These are phyloP conservation scores for Desmodesmus armatus DNA, from an alignment of 139 green algal genomes.

Conservation along the genomic window DNA sequence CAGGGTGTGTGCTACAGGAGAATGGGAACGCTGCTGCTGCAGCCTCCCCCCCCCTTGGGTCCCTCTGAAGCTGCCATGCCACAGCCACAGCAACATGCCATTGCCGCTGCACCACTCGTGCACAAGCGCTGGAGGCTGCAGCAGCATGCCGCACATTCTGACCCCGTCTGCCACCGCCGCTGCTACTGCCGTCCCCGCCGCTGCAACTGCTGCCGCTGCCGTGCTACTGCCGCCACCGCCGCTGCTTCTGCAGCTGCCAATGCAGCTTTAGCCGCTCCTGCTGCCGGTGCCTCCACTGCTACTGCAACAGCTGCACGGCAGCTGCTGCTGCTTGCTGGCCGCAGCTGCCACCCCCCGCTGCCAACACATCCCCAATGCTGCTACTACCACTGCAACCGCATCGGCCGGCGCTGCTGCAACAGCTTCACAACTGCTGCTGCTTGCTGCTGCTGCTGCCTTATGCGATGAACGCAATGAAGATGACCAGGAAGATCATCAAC, in stretches of 20 bases:
- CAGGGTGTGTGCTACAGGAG: too few species aligned
- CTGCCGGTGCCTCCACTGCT: neutral
- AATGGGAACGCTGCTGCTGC: conserved; percentile 4
- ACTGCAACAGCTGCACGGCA: conserved; percentile 48
- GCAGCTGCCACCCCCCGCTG: neutral
- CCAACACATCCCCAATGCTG: neutral
- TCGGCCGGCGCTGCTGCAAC: neutral
- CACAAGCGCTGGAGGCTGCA: neutral
- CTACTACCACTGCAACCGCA: neutral
- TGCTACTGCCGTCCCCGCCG: neutral
- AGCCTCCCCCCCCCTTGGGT: neutral
- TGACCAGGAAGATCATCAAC: conserved; percentile 60
- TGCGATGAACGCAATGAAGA: conserved; percentile 70
- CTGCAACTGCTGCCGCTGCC: conserved; percentile 31
- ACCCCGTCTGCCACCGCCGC: neutral
- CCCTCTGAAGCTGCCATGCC: neutral
- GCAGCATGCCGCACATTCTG: too few species aligned
- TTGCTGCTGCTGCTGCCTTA: conserved; percentile 18
- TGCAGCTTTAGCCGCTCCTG: neutral
- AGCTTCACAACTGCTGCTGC: neutral
- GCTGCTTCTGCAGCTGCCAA: neutral
- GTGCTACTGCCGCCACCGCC: neutral
- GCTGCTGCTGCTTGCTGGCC: conserved; percentile 29
- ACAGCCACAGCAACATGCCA: conserved; percentile 6
- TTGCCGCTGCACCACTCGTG: neutral